Evolutionary conservation across 768 basidiomycete species (phyloP).

Genomic region (Pulveroboletus ravenelii): DNA sequence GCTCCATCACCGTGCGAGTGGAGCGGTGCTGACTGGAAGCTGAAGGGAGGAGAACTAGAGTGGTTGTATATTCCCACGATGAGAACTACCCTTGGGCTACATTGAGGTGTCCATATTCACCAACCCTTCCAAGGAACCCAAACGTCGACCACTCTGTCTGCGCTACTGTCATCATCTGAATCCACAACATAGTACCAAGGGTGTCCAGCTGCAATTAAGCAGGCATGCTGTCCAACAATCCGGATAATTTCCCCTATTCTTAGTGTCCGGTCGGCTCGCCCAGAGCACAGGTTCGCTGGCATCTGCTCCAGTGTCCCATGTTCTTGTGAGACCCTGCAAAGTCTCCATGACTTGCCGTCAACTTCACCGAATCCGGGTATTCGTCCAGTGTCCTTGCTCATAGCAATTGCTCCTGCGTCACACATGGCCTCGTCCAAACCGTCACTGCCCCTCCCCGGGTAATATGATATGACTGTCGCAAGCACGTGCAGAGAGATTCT

Average conservation of each 20-base stretch:
- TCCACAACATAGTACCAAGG: constrained; percentile 86
- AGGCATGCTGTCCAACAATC: constrained; percentile 84
- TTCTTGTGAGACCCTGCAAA: constrained; percentile 70
- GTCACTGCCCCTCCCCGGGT: constrained; percentile 58
- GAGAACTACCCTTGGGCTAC: neutral
- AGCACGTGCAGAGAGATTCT: constrained; percentile 65
- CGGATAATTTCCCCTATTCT: constrained; percentile 59
- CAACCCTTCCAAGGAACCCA: constrained; percentile 94
- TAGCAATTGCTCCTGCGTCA: constrained; percentile 82
- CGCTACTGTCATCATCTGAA: constrained; percentile 44
- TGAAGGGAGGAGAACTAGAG: neutral
- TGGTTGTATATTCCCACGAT: constrained; percentile 22
- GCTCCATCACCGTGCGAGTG: constrained; percentile 42
- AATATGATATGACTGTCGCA: constrained; percentile 74
- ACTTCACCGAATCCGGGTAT: constrained; percentile 70
- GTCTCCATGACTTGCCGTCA: constrained; percentile 56
- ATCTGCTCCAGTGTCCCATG: constrained; percentile 64
- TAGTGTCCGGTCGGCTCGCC: constrained; percentile 26
- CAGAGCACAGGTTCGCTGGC: constrained; percentile 9
- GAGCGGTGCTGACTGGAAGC: neutral
- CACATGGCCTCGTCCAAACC: constrained; percentile 72
- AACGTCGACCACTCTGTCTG: constrained; percentile 60
- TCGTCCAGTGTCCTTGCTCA: constrained; percentile 83
- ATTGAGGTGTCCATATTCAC: constrained; percentile 33
- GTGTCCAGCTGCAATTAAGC: constrained; percentile 72